Evolutionary conservation across 371 early-diverging fungal genomes (phyloP).

Genomic region (Mortierella sp.): DNA sequence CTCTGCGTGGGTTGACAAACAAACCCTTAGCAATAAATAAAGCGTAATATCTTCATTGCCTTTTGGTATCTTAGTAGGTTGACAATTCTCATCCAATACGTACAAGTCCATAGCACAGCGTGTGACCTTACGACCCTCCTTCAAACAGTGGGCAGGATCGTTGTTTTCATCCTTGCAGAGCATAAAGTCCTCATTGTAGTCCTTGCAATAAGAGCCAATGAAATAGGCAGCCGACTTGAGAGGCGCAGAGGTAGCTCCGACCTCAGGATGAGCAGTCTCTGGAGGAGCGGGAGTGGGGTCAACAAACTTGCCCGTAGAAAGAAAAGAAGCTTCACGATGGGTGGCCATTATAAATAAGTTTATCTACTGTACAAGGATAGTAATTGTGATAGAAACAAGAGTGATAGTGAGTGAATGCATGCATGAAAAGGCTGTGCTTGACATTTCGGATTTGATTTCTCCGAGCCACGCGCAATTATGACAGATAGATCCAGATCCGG

Average conservation of each 20-base stretch:
- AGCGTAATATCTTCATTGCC: not conserved
- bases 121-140: constrained; percentile 96
- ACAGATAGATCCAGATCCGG: not conserved
- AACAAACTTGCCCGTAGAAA: constrained; percentile 63
- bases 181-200: constrained; percentile 96
- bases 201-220: constrained; percentile 91
- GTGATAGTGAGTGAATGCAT: not conserved
- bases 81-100: constrained; percentile 39
- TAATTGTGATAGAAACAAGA: not conserved
- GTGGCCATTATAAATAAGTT: constrained; percentile 31
- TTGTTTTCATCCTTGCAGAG: constrained; percentile 93
- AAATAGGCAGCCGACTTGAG: constrained; percentile 93
- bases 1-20: not conserved
- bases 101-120: constrained; percentile 94
- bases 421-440: not conserved
- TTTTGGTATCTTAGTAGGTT: not conserved
- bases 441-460: constrained; percentile 1
- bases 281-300: constrained; percentile 84
- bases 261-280: constrained; percentile 82
- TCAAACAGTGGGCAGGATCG: constrained; percentile 91
- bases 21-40: not conserved
- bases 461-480: constrained; percentile 4
- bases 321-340: constrained; percentile 42
- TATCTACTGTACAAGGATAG: not conserved
- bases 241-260: constrained; percentile 94